Conservation (phyloP, 2,329 filamentous ascomycete species). For the Neopestalotiopsis sp. region DNA sequence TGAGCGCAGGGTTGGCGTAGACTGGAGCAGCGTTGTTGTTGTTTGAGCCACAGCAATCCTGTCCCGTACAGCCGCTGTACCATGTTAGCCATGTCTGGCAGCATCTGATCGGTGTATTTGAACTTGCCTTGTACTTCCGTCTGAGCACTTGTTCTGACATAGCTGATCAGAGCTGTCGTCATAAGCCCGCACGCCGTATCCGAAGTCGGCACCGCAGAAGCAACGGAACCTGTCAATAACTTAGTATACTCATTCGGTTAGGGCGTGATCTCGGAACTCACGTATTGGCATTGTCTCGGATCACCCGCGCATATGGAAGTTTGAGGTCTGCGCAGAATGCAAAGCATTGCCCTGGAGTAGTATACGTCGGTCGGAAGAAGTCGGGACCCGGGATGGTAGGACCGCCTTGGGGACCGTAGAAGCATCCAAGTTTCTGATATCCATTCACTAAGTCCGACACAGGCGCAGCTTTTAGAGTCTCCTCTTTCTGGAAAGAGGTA, state of each 20-base stretch:
- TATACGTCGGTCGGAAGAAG: constrained; percentile 13
- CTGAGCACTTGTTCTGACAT: background rate
- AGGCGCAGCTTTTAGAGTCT: background rate
- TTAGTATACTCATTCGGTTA: background rate
- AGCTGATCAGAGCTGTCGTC: background rate
- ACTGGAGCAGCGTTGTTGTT: constrained; percentile 46
- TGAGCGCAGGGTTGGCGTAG: constrained; percentile 55
- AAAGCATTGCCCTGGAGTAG: constrained; percentile 21
- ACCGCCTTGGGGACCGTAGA: constrained; percentile 25
- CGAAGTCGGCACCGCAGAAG: constrained; percentile 20
- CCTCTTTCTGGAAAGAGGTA: constrained; percentile 30
- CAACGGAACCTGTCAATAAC: constrained; percentile 16
- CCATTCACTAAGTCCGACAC: constrained; percentile 12
- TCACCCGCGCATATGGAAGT: constrained; percentile 21
- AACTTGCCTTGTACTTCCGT: background rate
- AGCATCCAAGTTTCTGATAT: constrained; percentile 36
- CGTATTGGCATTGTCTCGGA: background rate
- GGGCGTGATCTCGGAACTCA: background rate
- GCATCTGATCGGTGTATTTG: constrained; percentile 20
- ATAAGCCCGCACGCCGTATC: background rate
- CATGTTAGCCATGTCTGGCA: background rate
- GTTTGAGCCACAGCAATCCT: constrained; percentile 30
- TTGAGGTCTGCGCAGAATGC: constrained; percentile 24
- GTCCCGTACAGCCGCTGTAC: constrained; percentile 27
- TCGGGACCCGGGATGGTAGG: constrained; percentile 22